phyloP scores from a whole-genome alignment of 441 rosid genomes.

The Corymbia calophylla region DNA sequence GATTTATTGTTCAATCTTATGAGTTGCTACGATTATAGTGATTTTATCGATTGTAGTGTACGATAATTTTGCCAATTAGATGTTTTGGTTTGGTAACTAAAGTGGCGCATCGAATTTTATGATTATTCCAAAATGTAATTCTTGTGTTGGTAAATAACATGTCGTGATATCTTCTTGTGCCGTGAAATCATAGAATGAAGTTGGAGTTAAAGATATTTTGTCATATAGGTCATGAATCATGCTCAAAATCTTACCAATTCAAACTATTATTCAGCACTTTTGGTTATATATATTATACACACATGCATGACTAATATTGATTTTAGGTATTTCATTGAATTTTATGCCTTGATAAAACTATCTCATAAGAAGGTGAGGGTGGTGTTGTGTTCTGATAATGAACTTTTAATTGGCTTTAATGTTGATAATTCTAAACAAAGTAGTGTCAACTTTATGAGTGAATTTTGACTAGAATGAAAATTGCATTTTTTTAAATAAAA shows the following conservation, averaged over 20 bases:
- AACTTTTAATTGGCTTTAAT: not conserved
- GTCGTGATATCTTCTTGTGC: not conserved
- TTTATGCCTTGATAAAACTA: not conserved
- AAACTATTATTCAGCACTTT: not conserved
- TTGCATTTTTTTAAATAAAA: not conserved
- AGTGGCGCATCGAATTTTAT: not conserved
- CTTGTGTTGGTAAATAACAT: not conserved
- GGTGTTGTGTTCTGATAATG: not conserved
- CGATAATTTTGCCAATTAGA: not conserved
- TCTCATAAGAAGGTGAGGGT: not conserved
- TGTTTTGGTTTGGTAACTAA: not conserved
- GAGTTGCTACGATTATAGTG: not conserved
- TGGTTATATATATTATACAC: not conserved
- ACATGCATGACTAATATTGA: rapidly evolving
- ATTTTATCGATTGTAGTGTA: not conserved
- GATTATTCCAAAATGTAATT: not conserved
- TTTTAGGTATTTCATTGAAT: too few relatives aligned
- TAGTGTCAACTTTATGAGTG: not conserved
- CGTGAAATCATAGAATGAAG: not conserved
- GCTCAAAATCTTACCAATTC: not conserved
- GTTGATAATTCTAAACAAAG: not conserved
- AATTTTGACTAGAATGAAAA: not conserved
- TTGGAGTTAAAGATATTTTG: not conserved
- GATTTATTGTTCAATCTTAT: not conserved
- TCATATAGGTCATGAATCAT: rapidly evolving